These are phyloP conservation scores for Candida patagonica DNA, from an alignment of 805 yeast genomes.

Conservation along the genomic window DNA sequence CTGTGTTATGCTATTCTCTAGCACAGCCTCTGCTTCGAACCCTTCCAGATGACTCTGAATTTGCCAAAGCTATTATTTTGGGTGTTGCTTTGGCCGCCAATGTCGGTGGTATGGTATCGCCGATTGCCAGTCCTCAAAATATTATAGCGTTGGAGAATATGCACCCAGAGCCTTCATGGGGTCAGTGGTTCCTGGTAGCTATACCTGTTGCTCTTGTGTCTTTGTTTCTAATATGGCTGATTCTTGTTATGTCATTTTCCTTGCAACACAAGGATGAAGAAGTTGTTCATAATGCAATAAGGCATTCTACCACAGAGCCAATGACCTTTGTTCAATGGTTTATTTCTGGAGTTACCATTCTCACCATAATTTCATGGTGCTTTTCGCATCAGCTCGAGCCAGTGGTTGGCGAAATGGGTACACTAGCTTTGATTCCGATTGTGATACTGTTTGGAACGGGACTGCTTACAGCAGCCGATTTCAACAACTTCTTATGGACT, in stretches of 20 bases:
- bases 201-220: constrained; percentile 67
- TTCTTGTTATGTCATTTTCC: constrained; percentile 54
- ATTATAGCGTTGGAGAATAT: constrained; percentile 81
- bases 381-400: constrained; percentile 64
- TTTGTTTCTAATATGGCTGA: constrained; percentile 61
- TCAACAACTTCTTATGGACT: constrained; percentile 94
- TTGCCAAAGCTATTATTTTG: constrained; percentile 73
- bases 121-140: constrained; percentile 95
- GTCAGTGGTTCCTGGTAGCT: constrained; percentile 84
- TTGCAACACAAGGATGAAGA: constrained; percentile 28
- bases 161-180: constrained; percentile 82
- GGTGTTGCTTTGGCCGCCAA: constrained; percentile 93
- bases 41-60: constrained; percentile 65
- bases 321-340: constrained; percentile 70
- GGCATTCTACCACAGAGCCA: constrained; percentile 57
- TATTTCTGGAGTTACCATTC: constrained; percentile 53
- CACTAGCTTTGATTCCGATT: constrained; percentile 82
- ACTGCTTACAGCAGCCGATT: constrained; percentile 75
- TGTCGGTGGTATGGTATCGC: constrained; percentile 95
- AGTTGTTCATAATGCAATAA: constrained; percentile 38
- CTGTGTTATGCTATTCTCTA: constrained; percentile 83
- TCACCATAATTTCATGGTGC: constrained; percentile 86
- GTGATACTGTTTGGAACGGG: constrained; percentile 92
- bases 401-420: constrained; percentile 92
- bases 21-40: constrained; percentile 85